Conservation (phyloP, 306 rosid genomes). For the Pyrus bretschneideri region DNA sequence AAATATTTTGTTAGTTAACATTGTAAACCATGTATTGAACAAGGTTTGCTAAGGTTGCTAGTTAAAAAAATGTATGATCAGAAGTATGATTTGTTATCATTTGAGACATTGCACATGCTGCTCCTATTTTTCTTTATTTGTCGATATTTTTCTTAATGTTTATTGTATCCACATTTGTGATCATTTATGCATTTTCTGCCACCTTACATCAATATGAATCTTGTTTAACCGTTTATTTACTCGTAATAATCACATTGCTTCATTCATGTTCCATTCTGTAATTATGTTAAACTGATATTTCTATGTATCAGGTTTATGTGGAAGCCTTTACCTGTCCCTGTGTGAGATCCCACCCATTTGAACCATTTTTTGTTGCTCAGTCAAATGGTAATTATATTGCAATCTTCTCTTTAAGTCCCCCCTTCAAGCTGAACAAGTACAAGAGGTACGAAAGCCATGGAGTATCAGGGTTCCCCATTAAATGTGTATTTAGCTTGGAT, state of each 20-base stretch:
- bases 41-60: background rate
- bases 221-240: background rate
- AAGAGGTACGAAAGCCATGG: constrained; percentile 70
- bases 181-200: background rate
- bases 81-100: background rate
- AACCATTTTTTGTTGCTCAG: constrained; percentile 72
- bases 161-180: background rate
- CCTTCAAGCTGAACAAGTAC: constrained; percentile 83
- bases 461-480: constrained; percentile 81
- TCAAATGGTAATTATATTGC: constrained; percentile 83
- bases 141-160: background rate
- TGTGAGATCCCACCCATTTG: constrained; percentile 64
- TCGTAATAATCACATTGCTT: background rate
- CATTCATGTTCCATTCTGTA: background rate
- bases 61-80: background rate
- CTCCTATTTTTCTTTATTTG: background rate
- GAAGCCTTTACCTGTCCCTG: constrained; percentile 94
- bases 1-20: background rate
- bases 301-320: constrained; percentile 61
- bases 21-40: background rate
- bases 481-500: constrained; percentile 73
- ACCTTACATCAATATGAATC: background rate
- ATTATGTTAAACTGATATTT: background rate
- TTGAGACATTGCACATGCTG: background rate
- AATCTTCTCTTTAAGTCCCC: constrained; percentile 60